These are phyloP conservation scores for Heritiera littoralis DNA, from an alignment of 345 rosid species.

Conservation along the genomic window DNA sequence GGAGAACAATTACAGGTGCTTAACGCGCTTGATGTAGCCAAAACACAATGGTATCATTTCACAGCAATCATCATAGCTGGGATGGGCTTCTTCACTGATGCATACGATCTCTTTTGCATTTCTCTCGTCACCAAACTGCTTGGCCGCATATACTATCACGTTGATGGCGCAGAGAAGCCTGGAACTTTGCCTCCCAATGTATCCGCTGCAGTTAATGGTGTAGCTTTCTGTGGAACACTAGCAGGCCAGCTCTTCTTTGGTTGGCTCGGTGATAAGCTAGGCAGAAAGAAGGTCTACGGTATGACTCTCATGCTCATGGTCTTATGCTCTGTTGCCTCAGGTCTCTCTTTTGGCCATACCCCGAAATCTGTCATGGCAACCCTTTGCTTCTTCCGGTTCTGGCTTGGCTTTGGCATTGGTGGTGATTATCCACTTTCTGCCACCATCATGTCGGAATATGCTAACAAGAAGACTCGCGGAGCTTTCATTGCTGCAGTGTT, in stretches of 20 bases:
- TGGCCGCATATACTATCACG: slow-evolving; percentile 72
- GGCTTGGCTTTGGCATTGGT: slow-evolving; percentile 83
- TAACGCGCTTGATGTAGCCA: slow-evolving; percentile 63
- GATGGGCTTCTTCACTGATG: slow-evolving; percentile 85
- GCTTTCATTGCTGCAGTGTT: slow-evolving; percentile 85
- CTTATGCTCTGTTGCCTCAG: slow-evolving; percentile 57
- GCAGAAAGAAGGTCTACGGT: slow-evolving; percentile 70
- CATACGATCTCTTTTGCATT: slow-evolving; percentile 77
- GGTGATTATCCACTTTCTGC: slow-evolving; percentile 83
- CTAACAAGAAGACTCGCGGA: slow-evolving; percentile 82
- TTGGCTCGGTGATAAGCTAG: slow-evolving; percentile 79
- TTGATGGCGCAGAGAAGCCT: slow-evolving; percentile 56
- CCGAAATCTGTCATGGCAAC: slow-evolving; percentile 57
- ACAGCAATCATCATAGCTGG: slow-evolving; percentile 74
- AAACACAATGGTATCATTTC: slow-evolving; percentile 83
- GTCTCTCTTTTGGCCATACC: slow-evolving; percentile 54
- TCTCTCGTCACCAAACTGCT: slow-evolving; percentile 74
- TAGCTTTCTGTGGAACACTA: slow-evolving; percentile 66
- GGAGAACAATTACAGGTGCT: slow-evolving; percentile 55
- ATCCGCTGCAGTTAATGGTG: slow-evolving; percentile 75
- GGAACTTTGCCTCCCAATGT: slow-evolving; percentile 73
- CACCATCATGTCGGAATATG: slow-evolving; percentile 79
- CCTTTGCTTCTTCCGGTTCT: slow-evolving; percentile 75
- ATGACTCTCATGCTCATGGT: slow-evolving; percentile 77
- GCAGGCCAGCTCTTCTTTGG: slow-evolving; percentile 77